phyloP scores from a whole-genome alignment of 805 yeast genomes.

The Yamadazyma laniorum region DNA sequence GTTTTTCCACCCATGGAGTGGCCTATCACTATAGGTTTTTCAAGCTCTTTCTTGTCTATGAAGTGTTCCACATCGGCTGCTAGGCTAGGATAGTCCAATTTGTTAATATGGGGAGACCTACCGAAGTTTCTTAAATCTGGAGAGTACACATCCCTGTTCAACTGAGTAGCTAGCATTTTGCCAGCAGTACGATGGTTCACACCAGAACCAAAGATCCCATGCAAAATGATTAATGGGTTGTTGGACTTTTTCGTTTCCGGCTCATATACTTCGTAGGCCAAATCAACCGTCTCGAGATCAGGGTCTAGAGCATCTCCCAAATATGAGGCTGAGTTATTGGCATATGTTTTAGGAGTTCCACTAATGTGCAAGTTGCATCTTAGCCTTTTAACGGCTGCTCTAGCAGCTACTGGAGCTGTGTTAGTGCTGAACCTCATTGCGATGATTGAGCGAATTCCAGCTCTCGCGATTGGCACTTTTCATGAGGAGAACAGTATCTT shows the following conservation, averaged over 20 bases:
- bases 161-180: slow-evolving; percentile 45
- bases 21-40: slow-evolving; percentile 64
- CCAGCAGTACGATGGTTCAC: slow-evolving; percentile 82
- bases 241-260: slow-evolving; percentile 25
- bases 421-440: too few relatives aligned
- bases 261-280: slow-evolving; percentile 51
- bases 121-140: slow-evolving; percentile 91
- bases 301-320: slow-evolving; percentile 29
- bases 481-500: too few relatives aligned
- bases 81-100: slow-evolving; percentile 77
- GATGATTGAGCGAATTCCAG: too few relatives aligned
- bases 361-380: slow-evolving; percentile 2
- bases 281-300: slow-evolving; percentile 49
- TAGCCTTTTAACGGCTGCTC: not conserved
- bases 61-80: slow-evolving; percentile 84
- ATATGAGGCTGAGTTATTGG: slow-evolving; percentile 1
- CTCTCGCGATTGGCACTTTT: too few relatives aligned
- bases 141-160: slow-evolving; percentile 61
- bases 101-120: slow-evolving; percentile 70
- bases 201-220: slow-evolving; percentile 86
- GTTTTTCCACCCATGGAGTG: slow-evolving; percentile 95
- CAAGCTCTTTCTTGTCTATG: slow-evolving; percentile 34
- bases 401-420: too few relatives aligned
- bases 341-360: slow-evolving; percentile 9
- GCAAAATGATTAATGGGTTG: slow-evolving; percentile 74